Evolutionary conservation across 2,329 filamentous ascomycete species (phyloP).

Genomic region (Botrytis sinoallii): DNA sequence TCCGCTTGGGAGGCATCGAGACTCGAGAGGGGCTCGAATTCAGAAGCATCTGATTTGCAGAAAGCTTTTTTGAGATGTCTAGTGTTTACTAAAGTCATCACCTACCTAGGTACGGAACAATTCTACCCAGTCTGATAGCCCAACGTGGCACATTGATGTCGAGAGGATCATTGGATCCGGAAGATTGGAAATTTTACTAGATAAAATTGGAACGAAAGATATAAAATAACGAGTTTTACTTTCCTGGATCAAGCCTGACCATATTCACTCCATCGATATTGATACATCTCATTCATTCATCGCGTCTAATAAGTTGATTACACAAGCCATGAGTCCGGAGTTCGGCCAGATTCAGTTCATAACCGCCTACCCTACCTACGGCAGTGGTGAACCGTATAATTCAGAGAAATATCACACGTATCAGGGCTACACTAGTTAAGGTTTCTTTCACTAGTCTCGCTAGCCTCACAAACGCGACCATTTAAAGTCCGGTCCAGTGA

Average conservation of each 20-base stretch:
- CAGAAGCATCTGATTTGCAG: not conserved
- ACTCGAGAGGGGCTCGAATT: not conserved
- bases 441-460: not conserved
- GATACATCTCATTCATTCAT: not conserved
- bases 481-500: not conserved
- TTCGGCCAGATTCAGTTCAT: not conserved
- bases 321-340: not conserved
- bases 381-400: not conserved
- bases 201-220: not conserved
- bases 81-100: not conserved
- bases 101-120: not conserved
- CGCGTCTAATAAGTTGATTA: not conserved
- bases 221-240: not conserved
- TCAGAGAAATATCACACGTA: not conserved
- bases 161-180: not conserved
- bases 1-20: not conserved
- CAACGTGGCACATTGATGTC: not conserved
- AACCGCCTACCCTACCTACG: not conserved
- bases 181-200: not conserved
- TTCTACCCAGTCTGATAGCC: not conserved
- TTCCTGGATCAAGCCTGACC: not conserved
- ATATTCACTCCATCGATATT: not conserved
- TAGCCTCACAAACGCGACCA: not conserved
- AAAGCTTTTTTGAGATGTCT: not conserved
- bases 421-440: not conserved